Evolutionary conservation across 306 rosid genomes (phyloP).

Genomic region (Cicer cuneatum): DNA sequence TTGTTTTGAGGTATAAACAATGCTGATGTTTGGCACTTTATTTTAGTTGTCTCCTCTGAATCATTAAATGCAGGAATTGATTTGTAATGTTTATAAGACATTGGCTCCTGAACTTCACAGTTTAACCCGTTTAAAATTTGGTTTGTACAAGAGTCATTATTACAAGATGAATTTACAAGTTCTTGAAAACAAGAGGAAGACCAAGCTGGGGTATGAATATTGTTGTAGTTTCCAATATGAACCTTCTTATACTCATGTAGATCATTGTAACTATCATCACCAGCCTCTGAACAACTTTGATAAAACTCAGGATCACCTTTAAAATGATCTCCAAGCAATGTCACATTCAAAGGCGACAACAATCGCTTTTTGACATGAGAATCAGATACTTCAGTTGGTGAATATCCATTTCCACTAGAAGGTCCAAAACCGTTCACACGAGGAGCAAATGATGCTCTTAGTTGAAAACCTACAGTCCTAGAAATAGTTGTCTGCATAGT

Average conservation of each 20-base stretch:
- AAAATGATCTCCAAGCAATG: constrained; percentile 55
- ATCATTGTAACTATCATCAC: constrained; percentile 39
- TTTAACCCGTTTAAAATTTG: constrained; percentile 43
- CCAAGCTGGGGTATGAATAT: constrained; percentile 46
- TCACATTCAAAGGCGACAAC: constrained; percentile 66
- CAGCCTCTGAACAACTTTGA: constrained; percentile 42
- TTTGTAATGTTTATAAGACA: constrained; percentile 39
- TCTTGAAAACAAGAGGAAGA: constrained; percentile 58
- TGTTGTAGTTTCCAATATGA: constrained; percentile 48
- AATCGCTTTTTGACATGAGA: constrained; percentile 54
- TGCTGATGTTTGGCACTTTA: constrained; percentile 44
- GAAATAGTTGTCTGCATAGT: constrained; percentile 54
- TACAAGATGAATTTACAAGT: constrained; percentile 45
- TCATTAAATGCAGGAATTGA: constrained; percentile 46
- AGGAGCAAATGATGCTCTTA: constrained; percentile 51
- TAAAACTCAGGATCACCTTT: constrained; percentile 50
- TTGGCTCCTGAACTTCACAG: constrained; percentile 43
- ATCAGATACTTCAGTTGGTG: constrained; percentile 49
- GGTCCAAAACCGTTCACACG: constrained; percentile 38
- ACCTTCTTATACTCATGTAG: constrained; percentile 59
- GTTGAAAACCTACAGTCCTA: constrained; percentile 69
- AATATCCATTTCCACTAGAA: constrained; percentile 44
- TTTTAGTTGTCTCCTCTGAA: constrained; percentile 41
- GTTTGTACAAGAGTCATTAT: constrained; percentile 39
- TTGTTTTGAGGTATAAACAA: constrained; percentile 51